Evolutionary conservation across 1,284 basidiomycete genomes (phyloP).

Genomic region (Boletus holoroseus): DNA sequence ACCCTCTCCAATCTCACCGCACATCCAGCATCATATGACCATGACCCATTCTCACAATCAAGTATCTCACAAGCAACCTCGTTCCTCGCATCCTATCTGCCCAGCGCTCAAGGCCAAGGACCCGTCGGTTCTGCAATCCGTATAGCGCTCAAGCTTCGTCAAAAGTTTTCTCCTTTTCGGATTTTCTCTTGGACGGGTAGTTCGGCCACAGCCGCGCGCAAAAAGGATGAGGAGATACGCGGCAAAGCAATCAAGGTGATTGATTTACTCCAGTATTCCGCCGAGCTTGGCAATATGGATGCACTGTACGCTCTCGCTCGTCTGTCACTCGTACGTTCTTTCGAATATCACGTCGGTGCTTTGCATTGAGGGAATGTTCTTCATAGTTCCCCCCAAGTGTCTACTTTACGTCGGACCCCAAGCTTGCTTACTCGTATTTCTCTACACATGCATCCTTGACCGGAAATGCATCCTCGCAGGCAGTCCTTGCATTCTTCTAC

Average conservation of each 20-base stretch:
- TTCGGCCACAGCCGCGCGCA: constrained; percentile 39
- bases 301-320: constrained; percentile 69
- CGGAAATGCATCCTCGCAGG: constrained; percentile 80
- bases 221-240: constrained; percentile 56
- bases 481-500: constrained; percentile 81
- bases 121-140: constrained; percentile 63
- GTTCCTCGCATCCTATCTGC: constrained; percentile 57
- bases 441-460: constrained; percentile 57
- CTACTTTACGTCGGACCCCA: constrained; percentile 56
- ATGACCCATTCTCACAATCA: constrained; percentile 42
- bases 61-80: constrained; percentile 42
- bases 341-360: neutral
- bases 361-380: neutral
- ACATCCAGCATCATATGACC: constrained; percentile 48
- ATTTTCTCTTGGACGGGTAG: constrained; percentile 43
- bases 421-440: constrained; percentile 57
- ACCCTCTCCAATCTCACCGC: constrained; percentile 59
- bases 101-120: constrained; percentile 64
- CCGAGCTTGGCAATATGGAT: constrained; percentile 71
- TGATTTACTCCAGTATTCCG: constrained; percentile 72
- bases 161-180: constrained; percentile 44
- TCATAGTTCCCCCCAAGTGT: constrained; percentile 65
- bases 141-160: constrained; percentile 56
- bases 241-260: constrained; percentile 70
- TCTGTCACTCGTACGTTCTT: constrained; percentile 48